phyloP scores from a whole-genome alignment of 331 rosid genomes.

The Spiraea crenata region DNA sequence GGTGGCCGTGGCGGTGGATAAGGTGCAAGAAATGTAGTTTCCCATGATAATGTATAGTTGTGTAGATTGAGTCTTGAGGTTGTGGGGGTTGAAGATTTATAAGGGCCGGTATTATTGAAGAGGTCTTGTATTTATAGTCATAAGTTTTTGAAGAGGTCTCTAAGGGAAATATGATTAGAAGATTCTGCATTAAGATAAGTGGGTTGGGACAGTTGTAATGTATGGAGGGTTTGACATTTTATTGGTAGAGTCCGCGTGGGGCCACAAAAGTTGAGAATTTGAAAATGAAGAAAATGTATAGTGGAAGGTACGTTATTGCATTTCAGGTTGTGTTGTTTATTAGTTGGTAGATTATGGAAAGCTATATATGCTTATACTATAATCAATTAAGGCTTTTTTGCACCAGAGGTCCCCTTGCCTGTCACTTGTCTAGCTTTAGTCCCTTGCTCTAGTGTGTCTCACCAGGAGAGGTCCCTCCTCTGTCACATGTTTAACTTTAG shows the following conservation, averaged over 20 bases:
- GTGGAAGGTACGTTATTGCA: slow-evolving; percentile 11
- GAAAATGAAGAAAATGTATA: not conserved
- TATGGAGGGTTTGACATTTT: slow-evolving; percentile 30
- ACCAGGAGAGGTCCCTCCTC: no score
- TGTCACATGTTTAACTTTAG: no score
- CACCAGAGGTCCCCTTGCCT: no score
- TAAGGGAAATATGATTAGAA: slow-evolving; percentile 12
- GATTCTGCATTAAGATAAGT: slow-evolving; percentile 14
- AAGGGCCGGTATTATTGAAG: slow-evolving; percentile 11
- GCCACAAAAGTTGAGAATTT: not conserved
- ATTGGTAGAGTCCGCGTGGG: not conserved
- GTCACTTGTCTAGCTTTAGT: no score
- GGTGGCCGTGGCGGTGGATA: slow-evolving; percentile 39
- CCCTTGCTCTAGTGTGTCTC: no score
- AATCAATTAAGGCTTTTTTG: no score
- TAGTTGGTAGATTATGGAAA: not conserved
- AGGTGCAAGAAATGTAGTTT: slow-evolving; percentile 65
- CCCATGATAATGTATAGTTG: slow-evolving; percentile 42
- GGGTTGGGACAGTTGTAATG: slow-evolving; percentile 19
- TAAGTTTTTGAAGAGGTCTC: not conserved
- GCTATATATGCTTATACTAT: not conserved
- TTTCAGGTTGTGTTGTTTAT: not conserved
- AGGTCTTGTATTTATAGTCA: not conserved
- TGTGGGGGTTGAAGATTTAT: not conserved
- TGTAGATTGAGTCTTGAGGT: slow-evolving; percentile 1